Conservation (phyloP, 768 basidiomycete genomes). For the Naematelia aurantialba region DNA sequence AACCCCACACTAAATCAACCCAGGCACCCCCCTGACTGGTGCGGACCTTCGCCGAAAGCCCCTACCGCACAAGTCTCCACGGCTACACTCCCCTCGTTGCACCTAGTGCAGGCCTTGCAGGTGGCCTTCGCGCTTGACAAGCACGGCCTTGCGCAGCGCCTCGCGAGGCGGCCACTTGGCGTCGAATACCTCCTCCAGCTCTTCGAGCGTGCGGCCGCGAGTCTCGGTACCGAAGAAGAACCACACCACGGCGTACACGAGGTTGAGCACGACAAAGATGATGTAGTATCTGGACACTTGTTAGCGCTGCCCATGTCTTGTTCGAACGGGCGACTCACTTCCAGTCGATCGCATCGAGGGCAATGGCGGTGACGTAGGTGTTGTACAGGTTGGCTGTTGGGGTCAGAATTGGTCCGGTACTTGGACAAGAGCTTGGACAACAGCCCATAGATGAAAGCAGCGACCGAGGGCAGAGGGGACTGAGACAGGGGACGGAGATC, state of each 20-base stretch:
- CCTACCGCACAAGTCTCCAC: too few relatives aligned
- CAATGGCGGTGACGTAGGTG: conserved; percentile 48
- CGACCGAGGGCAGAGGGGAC: too few relatives aligned
- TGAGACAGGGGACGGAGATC: too few relatives aligned
- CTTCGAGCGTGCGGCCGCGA: conserved; percentile 47
- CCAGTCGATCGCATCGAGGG: conserved; percentile 10
- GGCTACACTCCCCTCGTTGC: background rate
- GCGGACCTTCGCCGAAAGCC: too few relatives aligned
- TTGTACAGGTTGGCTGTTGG: conserved; percentile 51
- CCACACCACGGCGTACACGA: conserved; percentile 30
- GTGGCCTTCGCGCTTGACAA: conserved; percentile 20
- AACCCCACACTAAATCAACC: too few relatives aligned
- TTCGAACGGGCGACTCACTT: background rate
- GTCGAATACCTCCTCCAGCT: conserved; percentile 49
- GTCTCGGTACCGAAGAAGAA: conserved; percentile 45
- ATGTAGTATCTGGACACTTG: conserved; percentile 28
- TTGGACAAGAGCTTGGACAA: too few relatives aligned
- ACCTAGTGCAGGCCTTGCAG: conserved; percentile 34
- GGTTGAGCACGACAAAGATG: conserved; percentile 28
- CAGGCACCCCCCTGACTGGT: too few relatives aligned
- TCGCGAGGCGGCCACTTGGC: conserved; percentile 37
- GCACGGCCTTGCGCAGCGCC: conserved; percentile 2
- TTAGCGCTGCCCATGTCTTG: background rate
- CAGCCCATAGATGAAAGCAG: too few relatives aligned
- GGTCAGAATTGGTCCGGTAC: background rate